A percentile compares a stretch with the other conserved stretches of the same genome.
These are phyloP conservation scores for Vitellaria paradoxa DNA, from an alignment of 179 eudicot species.

Conservation along the genomic window DNA sequence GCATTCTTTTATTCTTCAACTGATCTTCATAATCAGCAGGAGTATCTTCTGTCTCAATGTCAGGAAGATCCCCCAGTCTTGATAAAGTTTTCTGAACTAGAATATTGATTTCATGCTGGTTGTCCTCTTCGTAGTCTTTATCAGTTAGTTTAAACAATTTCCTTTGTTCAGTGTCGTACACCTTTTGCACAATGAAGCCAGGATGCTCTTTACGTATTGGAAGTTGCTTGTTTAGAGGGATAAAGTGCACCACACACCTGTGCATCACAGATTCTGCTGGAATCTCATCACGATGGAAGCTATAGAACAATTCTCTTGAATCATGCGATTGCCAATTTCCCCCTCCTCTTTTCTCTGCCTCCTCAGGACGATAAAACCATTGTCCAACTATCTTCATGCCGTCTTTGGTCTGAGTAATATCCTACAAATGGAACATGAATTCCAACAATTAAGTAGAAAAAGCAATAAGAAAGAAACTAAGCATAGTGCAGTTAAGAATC, in stretches of 20 bases:
- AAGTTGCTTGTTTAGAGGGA: slow-evolving; percentile 80
- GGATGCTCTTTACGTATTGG: slow-evolving; percentile 79
- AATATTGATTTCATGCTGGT: slow-evolving; percentile 81
- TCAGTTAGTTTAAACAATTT: slow-evolving; percentile 85
- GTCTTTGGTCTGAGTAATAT: slow-evolving; percentile 54
- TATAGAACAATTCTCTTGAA: slow-evolving; percentile 89
- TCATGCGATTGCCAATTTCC: slow-evolving; percentile 91
- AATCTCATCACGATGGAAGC: slow-evolving; percentile 95
- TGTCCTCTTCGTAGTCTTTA: slow-evolving; percentile 87
- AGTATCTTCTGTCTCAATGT: slow-evolving; percentile 59
- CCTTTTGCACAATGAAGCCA: slow-evolving; percentile 92
- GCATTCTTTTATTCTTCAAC: slow-evolving; percentile 47
- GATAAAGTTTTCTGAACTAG: slow-evolving; percentile 84
- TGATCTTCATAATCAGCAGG: slow-evolving; percentile 50
- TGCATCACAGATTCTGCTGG: slow-evolving; percentile 99
- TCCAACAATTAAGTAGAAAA: neutral
- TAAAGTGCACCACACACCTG: slow-evolving; percentile 91
- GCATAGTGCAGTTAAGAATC: neutral
- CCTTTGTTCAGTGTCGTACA: slow-evolving; percentile 83
- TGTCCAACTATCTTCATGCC: slow-evolving; percentile 90
- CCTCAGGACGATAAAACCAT: slow-evolving; percentile 99
- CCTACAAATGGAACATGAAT: slow-evolving; percentile 35
- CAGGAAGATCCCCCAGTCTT: slow-evolving; percentile 74
- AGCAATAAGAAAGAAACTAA: neutral
- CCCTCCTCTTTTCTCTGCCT: slow-evolving; percentile 84